Evolutionary conservation across 2,329 filamentous ascomycete species (phyloP), one percentile per base, ranked within the genome.

Genomic region (Polychaeton citri): DNA sequence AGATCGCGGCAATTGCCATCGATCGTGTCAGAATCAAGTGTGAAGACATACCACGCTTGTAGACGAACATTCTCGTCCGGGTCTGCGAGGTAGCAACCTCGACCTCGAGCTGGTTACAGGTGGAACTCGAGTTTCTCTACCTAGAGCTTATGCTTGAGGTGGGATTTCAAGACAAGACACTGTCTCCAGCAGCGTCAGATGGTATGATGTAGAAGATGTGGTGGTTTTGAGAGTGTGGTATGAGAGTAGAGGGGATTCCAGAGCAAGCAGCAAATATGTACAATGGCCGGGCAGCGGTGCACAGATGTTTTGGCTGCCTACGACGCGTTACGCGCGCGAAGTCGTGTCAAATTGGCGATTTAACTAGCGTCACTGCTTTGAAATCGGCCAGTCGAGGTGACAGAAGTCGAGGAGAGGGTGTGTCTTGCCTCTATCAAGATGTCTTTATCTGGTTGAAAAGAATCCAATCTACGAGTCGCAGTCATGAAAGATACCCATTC

Each of bases 41-140:
- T 28, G 10, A n/a, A 33, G 35, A 55, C 48, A 49, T 65, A 75
- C 72, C 72, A 65, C 72, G 64, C 62, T 76, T 76, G 57, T 71
- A 72, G 52, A 76, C 72, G 58, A 72, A 76, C 72, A 76, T 76
- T 45, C 53, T 66, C 42, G 43, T 39, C 36, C 34, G 37, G 37
- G 46, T 40, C 45, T 44, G 43, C 43, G 46, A 49, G 43, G 43
- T 45, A 24, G 44, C 34, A 19, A 44, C 43, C 41, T 47, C 46
- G 43, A 15, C 21, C 21, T 13, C 8, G 21, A 13, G 8, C 8
- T 26, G 8, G 8, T 26, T 26, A 13, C 8, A 8, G 21, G 21
- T 26, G 21, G 21, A 26, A 26, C 8, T 26, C 8, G 21, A 13
- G 13, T 8, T 26, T 26, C 21, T 26, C 21, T 26, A 26, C 21